Base-by-base conservation (phyloP, 2,329 filamentous ascomycete genomes). In the Scorias spongiosa region DNA sequence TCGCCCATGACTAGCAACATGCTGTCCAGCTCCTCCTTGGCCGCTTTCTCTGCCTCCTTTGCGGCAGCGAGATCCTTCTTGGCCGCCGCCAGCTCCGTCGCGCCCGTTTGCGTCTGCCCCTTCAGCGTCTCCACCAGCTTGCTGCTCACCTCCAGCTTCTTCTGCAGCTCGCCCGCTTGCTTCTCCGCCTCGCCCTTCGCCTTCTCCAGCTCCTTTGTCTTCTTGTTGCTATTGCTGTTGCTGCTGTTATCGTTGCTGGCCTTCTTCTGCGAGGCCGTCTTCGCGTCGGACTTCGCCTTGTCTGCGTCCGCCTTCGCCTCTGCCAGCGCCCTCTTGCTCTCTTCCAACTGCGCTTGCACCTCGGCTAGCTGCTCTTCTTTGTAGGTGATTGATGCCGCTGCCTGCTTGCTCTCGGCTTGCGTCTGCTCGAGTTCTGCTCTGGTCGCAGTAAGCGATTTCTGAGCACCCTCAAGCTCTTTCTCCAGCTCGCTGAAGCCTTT, bases 1-100 rank as follows among this genome's bases (percentile, higher is more conserved):
- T 70, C 67, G 3, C 65, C 62, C 28, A 69, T 61, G 3, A 68
- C 56, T 41, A 71, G 66, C 45, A 74, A 64, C 48, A 70, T 51
- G 47, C 68, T 66, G 46, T 71, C 67, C 30, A 72, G 46, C 50
- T 70, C 67, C 42, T 63, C 63, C 50, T 64, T 61, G 43, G 67
- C 67, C 48, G 63, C 62, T 48, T 64, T 62, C 42, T 59, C 56
- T 3, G 49, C 54, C 30, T 59, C 55, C 26, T 62, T 57, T 37
- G 49, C 46, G 26, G 30, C 46, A 29, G 47, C 44, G 12, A 51
- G 18, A 9, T 45, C 38, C 30, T 42, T 43, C 28, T 43, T 43
- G 12, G 14, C 12, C 10, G 11, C 30, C 14, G 12, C 32, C 20
- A 37, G 26, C 14, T 38, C 30, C n/a, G 28, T 40, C 32, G 42